Evolutionary conservation across 441 rosid species (phyloP), one percentile per base, ranked within the genome.

Genomic region (Daphne laureola): DNA sequence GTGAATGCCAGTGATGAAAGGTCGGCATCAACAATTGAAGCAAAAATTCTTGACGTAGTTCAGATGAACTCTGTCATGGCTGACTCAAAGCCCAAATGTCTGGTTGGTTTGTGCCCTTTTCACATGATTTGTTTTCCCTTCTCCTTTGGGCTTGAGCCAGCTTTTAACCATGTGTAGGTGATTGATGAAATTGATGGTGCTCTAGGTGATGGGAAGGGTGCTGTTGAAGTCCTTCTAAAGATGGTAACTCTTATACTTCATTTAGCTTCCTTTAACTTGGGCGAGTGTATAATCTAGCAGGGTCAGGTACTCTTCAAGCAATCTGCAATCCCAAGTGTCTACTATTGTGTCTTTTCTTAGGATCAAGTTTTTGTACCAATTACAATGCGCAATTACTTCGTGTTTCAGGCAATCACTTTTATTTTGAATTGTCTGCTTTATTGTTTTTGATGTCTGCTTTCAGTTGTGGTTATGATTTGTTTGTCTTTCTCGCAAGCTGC

Each of bases 171-270:
- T 73, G 21, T 62, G 44, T 66, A 94, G 99, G 92, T 94, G 50
- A 87, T 94, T 72, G 99, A 94, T 76, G 99, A 94, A 87, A 94
- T 90, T 71, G 99, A 94, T 74, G 99, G 99, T 67, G 90, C 96
- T 71, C 97, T 84, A 63, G 85, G 91, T 17, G 96, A 94, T 68
- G 99, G 95, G 42, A 94, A 84, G 80, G 99, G 97, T 71, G 99
- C 97, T 12, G 90, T 90, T 58, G 99, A 94, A 49, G 95, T 82
- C 72, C 78, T 94, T 60, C 62, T 90, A 54, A 94, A 86, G 71
- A 90, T 94, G 99, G 97, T 90, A 90, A 49, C 54, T 45, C 58
- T 58, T 46, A 52, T 38, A 41, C 38, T 17, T 63, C 49, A 49
- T 58, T 31, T 41, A 54, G 49, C 49, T 49, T 60, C 59, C 45